Evolutionary conservation across 1,284 basidiomycete species (phyloP).

Genomic region (Ceratobasidium sp.): DNA sequence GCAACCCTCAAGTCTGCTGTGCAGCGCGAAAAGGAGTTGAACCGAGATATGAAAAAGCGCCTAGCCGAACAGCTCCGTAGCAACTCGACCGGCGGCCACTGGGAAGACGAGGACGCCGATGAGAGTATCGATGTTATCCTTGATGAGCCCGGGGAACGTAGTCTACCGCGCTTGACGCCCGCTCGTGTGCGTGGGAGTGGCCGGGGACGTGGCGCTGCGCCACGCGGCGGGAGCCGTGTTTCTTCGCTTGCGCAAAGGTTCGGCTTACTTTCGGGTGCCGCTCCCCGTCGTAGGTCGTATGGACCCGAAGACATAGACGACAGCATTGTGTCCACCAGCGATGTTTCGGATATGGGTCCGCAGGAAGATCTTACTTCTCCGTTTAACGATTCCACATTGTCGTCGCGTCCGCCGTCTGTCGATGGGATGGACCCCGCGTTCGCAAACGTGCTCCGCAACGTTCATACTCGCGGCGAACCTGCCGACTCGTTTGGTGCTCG

Average conservation of each 20-base stretch:
- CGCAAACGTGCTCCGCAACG: constrained; percentile 72
- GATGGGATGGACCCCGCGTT: constrained; percentile 89
- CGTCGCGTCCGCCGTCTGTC: constrained; percentile 67
- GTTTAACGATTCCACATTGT: constrained; percentile 34
- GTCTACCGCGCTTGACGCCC: constrained; percentile 54
- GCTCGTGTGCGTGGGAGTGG: constrained; percentile 58
- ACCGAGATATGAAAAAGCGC: constrained; percentile 70
- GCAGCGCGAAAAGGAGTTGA: constrained; percentile 82
- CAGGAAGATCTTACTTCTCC: constrained; percentile 44
- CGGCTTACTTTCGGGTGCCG: constrained; percentile 69
- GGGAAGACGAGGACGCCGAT: constrained; percentile 50
- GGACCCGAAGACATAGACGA: constrained; percentile 27
- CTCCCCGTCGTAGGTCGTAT: constrained; percentile 54
- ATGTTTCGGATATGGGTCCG: constrained; percentile 58
- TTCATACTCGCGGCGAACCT: constrained; percentile 20
- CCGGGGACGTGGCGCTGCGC: constrained; percentile 58
- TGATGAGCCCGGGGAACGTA: constrained; percentile 42
- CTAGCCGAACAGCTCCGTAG: constrained; percentile 45
- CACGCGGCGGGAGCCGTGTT: constrained; percentile 64
- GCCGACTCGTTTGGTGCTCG: constrained; percentile 26
- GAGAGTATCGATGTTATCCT: constrained; percentile 42
- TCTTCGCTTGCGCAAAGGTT: constrained; percentile 73
- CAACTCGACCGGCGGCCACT: constrained; percentile 36
- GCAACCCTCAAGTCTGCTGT: constrained; percentile 82
- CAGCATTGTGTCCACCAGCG: constrained; percentile 25